phyloP scores from a whole-genome alignment of 2,329 filamentous ascomycete genomes.

The Domatiomyces globalis region DNA sequence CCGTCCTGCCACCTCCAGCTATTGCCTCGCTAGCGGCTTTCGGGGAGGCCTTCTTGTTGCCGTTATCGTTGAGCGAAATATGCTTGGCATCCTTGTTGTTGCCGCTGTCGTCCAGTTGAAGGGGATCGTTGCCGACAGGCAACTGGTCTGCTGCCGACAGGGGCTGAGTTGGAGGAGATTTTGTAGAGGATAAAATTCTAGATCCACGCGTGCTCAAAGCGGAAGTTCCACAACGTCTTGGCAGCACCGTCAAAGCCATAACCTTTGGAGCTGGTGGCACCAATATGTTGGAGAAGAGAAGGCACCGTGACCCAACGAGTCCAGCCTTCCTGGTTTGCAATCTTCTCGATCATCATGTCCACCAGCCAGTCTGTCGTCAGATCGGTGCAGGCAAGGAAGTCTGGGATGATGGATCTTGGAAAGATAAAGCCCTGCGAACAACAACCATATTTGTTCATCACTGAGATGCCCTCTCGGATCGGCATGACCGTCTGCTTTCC shows the following conservation, averaged over 20 bases:
- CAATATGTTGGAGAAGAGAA: constrained; percentile 32
- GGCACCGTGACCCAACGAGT: constrained; percentile 31
- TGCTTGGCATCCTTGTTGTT: too few relatives aligned
- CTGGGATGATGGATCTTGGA: constrained; percentile 21
- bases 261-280: constrained; percentile 27
- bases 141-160: too few relatives aligned
- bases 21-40: too few relatives aligned
- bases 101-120: too few relatives aligned
- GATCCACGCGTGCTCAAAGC: not conserved
- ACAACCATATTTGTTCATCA: constrained; percentile 31
- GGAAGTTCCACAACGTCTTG: constrained; percentile 3
- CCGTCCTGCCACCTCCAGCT: too few relatives aligned
- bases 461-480: constrained; percentile 24
- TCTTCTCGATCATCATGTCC: constrained; percentile 30
- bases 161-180: too few relatives aligned
- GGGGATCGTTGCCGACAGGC: too few relatives aligned
- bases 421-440: constrained; percentile 34
- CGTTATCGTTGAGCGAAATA: too few relatives aligned
- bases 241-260: constrained; percentile 5
- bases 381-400: constrained; percentile 22
- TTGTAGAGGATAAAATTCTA: too few relatives aligned
- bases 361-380: constrained; percentile 24
- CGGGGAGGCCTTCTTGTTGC: too few relatives aligned
- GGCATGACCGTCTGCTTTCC: constrained; percentile 28
- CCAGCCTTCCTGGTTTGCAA: constrained; percentile 26